Evolutionary conservation across 345 rosid species (phyloP), one percentile per base, ranked within the genome.

Genomic region (Moricandia arvensis): DNA sequence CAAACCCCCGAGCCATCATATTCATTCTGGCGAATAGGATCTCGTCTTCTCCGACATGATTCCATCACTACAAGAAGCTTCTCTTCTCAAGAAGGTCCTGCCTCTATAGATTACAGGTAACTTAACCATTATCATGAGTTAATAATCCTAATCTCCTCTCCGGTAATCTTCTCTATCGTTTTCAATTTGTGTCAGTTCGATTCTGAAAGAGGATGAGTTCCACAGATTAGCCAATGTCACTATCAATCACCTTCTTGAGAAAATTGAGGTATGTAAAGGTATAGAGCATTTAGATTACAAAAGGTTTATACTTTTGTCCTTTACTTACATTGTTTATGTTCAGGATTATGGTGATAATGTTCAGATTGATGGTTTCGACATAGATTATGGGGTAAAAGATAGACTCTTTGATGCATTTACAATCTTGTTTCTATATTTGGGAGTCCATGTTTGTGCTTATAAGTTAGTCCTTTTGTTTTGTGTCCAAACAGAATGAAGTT

Each of bases 141-240:
- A 18, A 47, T n/a, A 6, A 47, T 47, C 53, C 53, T 47, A n/a
- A 47, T 47, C 21, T 49, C 6, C 12, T 53, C 7, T 21, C 33
- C 9, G 7, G 34, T 31, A 1, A 15, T 10, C 18, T 59, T 41
- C 6, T 17, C 11, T 35, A 21, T 5, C 1, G 53, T 26, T 16
- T n/a, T 0, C 5, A 29, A 59, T 30, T 67, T n/a, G 53, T 8
- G 8, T n/a, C 53, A 91, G 97, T 83, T 83, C 85, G 73, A 72
- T 88, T 77, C 79, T 93, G 75, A 87, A 86, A 86, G 97, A 91
- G 74, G 93, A 88, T 80, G 97, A 94, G 78, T 94, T 90, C 80
- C 97, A 91, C 78, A 72, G 68, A 75, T 80, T 90, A 67, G 96
- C 98, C 16, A 86, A 90, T 79, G 81, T 84, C 41, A 88, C 93